A percentile compares a stretch with the other conserved stretches of the same genome.
Evolutionary conservation across 108 stramenopile species (phyloP).

Genomic region (Seminavis robusta): DNA sequence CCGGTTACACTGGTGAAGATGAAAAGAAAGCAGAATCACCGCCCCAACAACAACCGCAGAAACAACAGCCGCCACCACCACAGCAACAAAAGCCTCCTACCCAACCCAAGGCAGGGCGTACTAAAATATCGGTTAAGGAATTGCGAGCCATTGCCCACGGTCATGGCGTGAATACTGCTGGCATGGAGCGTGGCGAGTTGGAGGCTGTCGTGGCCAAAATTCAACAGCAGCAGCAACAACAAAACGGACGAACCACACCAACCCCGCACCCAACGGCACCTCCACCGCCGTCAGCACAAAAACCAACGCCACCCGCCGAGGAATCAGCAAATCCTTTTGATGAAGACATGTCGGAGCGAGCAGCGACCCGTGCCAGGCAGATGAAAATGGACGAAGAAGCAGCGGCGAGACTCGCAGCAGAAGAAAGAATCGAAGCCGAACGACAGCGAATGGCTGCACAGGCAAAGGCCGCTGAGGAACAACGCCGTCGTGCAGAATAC

Average conservation of each 20-base stretch:
- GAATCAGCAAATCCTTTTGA: constrained; percentile 3
- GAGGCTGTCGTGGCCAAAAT: constrained; percentile 45
- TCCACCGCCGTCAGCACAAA: not conserved
- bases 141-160: constrained; percentile 81
- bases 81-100: not conserved
- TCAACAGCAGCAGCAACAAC: not conserved
- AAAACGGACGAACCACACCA: not conserved
- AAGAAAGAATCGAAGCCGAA: constrained; percentile 44
- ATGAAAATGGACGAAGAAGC: not conserved
- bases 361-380: constrained; percentile 6
- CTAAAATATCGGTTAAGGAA: constrained; percentile 66
- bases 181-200: constrained; percentile 82
- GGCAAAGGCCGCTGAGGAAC: constrained; percentile 26
- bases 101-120: no score
- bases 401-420: constrained; percentile 14
- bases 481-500: constrained; percentile 11
- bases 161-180: constrained; percentile 68
- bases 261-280: no score
- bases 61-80: not conserved
- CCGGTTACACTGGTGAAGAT: not conserved
- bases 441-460: no score
- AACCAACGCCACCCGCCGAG: not conserved
- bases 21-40: not conserved
- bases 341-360: constrained; percentile 15
- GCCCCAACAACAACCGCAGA: constrained; percentile 1